Percentiles rank a stretch among this genome's conserved stretches.
Evolutionary conservation across 2,329 filamentous ascomycete genomes (phyloP).

Genomic region (Verticillium zaregamsianum): DNA sequence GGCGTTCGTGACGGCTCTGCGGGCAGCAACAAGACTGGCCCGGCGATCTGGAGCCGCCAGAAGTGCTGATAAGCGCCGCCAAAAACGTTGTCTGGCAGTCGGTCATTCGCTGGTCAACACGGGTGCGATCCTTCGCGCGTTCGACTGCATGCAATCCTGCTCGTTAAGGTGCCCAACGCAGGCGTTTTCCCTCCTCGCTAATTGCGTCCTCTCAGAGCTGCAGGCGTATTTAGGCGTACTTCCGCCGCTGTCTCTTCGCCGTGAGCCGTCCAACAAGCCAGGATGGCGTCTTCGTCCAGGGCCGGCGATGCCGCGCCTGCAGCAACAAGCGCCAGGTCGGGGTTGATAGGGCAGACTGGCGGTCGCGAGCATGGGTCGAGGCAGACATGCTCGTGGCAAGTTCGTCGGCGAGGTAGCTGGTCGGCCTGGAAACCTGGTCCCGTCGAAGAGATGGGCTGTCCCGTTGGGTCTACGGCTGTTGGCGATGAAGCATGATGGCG

Average conservation of each 20-base stretch:
- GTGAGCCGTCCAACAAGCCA: not conserved
- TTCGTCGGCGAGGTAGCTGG: not conserved
- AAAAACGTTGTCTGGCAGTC: not conserved
- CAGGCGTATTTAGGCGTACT: not conserved
- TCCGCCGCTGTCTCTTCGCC: not conserved
- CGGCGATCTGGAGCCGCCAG: not conserved
- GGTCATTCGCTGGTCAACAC: not conserved
- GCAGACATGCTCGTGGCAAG: not conserved
- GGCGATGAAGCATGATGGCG: not conserved
- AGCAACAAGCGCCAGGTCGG: not conserved
- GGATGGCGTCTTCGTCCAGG: not conserved
- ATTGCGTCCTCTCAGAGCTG: not conserved
- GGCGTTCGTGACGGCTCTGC: not conserved
- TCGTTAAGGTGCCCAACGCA: not conserved
- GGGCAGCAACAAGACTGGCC: not conserved
- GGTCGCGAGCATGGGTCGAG: not conserved
- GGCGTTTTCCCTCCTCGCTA: not conserved
- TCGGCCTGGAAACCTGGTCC: not conserved
- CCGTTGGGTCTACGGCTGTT: not conserved
- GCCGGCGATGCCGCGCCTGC: not conserved
- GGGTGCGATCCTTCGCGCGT: not conserved
- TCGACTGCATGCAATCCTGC: not conserved
- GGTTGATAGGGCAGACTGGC: not conserved
- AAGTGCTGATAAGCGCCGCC: not conserved
- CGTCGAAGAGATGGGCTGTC: not conserved